These are phyloP conservation scores for Pseudonitzschia delicatissima DNA, from an alignment of 108 stramenopile species.

Conservation along the genomic window DNA sequence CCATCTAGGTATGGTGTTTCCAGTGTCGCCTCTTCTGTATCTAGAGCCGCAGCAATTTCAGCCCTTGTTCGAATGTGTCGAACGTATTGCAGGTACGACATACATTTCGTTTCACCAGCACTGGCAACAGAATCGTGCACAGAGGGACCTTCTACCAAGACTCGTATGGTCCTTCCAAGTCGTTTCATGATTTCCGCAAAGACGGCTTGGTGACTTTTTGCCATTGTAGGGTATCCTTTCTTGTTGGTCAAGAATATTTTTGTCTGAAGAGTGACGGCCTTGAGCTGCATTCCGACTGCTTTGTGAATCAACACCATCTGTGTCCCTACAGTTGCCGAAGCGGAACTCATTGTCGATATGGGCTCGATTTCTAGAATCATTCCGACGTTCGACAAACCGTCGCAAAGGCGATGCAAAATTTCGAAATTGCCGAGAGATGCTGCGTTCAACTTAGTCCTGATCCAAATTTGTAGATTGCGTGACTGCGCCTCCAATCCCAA, in stretches of 20 bases:
- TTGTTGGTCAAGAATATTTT: slow-evolving; percentile 88
- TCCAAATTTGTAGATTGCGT: slow-evolving; percentile 74
- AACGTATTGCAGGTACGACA: slow-evolving; percentile 87
- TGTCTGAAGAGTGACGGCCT: slow-evolving; percentile 68
- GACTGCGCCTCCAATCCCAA: slow-evolving; percentile 42
- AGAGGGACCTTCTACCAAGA: slow-evolving; percentile 56
- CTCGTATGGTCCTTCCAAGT: slow-evolving; percentile 56
- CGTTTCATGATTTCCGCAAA: slow-evolving; percentile 63
- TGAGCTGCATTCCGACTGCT: slow-evolving; percentile 75
- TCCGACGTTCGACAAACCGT: slow-evolving; percentile 60
- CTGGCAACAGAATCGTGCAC: slow-evolving; percentile 13
- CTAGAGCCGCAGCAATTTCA: slow-evolving; percentile 37
- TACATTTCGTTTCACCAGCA: slow-evolving; percentile 31
- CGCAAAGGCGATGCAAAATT: slow-evolving; percentile 63
- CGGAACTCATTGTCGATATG: slow-evolving; percentile 35
- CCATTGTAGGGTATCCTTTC: slow-evolving; percentile 86
- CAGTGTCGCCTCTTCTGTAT: slow-evolving; percentile 66
- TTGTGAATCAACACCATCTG: slow-evolving; percentile 56
- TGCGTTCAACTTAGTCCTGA: slow-evolving; percentile 49
- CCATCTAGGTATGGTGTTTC: slow-evolving; percentile 87
- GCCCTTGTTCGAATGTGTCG: slow-evolving; percentile 74
- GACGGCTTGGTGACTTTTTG: slow-evolving; percentile 79
- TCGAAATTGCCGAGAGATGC: slow-evolving; percentile 44
- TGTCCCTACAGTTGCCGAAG: slow-evolving; percentile 26
- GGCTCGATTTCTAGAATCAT: slow-evolving; percentile 40